Evolutionary conservation across 495 filamentous ascomycete species (phyloP), one percentile per base, ranked within the genome.

Genomic region (Annulohypoxylon maeteangense): DNA sequence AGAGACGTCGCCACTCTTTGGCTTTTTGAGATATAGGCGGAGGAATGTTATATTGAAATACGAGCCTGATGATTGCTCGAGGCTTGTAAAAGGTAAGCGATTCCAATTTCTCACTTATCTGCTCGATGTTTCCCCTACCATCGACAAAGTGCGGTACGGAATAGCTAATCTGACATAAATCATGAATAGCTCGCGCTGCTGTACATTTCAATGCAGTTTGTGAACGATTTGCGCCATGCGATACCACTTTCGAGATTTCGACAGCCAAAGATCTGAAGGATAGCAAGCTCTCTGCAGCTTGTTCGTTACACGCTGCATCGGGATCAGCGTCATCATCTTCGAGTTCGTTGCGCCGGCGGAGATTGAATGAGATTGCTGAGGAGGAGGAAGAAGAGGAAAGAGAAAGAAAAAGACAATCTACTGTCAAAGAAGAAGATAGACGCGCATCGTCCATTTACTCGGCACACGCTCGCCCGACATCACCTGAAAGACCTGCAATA

Each of bases 11-110:
- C 95, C 96, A 10, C 82, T 99, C 23, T 99, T 94, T 76, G 96
- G 95, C 38, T 95, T 97, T 68, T 81, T 99, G 58, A 88, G 92
- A 61, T 98, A 98, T 75, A 87, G 95, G 23, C 89, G 94, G 71
- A 88, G 93, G 73, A 98, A 94, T 81, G 91, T 98, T 58, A 82
- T 99, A 47, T 87, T 99, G 74, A 97, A 94, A 77, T 97, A 94
- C 75, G 83, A 97, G 57, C 96, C 96, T 2, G 92, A 97, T 69
- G 93, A 90, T 34, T 91, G 94, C 54, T 98, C 95, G 57, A 87
- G 95, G 65, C 84, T 99, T 56, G 80, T 99, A 23, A 91, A 95
- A 91, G 95, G 95, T 97, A 80, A 71, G 86, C 70, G 55, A 27
- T 51, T 29, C 12, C n/a, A 51, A n/a, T 36, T 20, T 23, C 22